Evolutionary conservation across 495 filamentous ascomycete species (phyloP).

Genomic region (Aspergillus mulundensis): DNA sequence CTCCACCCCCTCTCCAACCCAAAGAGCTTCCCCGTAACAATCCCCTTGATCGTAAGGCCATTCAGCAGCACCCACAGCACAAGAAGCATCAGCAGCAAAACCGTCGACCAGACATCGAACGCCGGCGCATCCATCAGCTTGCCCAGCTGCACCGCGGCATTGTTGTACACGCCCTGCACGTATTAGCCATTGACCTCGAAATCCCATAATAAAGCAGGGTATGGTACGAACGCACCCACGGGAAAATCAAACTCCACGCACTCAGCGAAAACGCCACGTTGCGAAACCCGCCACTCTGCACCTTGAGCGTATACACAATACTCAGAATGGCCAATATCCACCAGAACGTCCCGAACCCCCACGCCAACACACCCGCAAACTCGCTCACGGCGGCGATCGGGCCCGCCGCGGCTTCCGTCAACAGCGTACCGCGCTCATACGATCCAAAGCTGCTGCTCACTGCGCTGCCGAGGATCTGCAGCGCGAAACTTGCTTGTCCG

Average conservation of each 20-base stretch:
- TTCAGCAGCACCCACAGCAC: conserved; percentile 20
- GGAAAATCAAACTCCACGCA: conserved; percentile 30
- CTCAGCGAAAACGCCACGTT: conserved; percentile 20
- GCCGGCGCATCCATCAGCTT: conserved; percentile 27
- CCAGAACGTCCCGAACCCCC: conserved; percentile 34
- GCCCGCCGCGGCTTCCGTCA: conserved; percentile 22
- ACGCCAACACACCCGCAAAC: conserved; percentile 21
- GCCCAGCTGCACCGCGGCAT: conserved; percentile 27
- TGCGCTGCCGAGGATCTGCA: conserved; percentile 24
- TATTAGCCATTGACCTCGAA: background rate
- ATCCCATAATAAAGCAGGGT: background rate
- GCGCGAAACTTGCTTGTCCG: conserved; percentile 30
- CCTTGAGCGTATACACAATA: conserved; percentile 26
- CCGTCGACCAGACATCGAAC: conserved; percentile 29
- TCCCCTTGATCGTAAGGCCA: conserved; percentile 23
- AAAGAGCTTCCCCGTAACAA: conserved; percentile 24
- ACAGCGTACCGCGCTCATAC: conserved; percentile 24
- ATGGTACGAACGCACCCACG: conserved; percentile 21
- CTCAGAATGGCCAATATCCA: conserved; percentile 30
- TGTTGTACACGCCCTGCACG: conserved; percentile 29
- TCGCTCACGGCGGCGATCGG: conserved; percentile 10
- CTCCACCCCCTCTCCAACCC: conserved; percentile 25
- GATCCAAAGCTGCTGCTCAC: conserved; percentile 23
- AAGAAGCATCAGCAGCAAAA: conserved; percentile 21
- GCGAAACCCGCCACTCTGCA: conserved; percentile 20